Percentiles rank a stretch among this genome's conserved stretches.
Conservation (phyloP, 495 filamentous ascomycete species). For the Neurospora sp. region DNA sequence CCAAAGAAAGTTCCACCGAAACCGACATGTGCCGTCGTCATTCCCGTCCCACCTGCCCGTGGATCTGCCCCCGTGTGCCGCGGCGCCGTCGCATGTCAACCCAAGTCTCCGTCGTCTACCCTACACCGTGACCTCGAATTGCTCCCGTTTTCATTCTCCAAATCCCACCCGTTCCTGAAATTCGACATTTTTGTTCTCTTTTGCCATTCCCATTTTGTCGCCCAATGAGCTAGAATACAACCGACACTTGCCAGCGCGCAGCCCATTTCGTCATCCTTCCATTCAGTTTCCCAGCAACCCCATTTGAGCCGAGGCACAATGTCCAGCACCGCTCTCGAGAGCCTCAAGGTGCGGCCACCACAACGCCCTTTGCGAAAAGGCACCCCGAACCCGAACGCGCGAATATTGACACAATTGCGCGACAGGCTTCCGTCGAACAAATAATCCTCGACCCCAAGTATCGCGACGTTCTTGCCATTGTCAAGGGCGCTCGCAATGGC, state of each 20-base stretch:
- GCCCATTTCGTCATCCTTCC: background rate
- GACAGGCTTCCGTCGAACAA: constrained; percentile 45
- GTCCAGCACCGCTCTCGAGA: constrained; percentile 18
- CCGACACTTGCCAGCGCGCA: background rate
- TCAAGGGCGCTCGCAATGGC: constrained; percentile 93
- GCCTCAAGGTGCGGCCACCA: constrained; percentile 22
- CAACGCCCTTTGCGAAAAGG: background rate
- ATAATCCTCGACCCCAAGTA: constrained; percentile 74
- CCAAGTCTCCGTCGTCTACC: background rate
- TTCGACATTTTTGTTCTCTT: background rate
- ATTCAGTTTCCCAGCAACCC: background rate
- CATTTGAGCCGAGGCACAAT: constrained; percentile 25
- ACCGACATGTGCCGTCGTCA: background rate
- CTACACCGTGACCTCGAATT: background rate
- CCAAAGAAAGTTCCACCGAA: background rate
- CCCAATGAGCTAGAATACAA: background rate
- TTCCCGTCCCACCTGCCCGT: background rate
- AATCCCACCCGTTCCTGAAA: background rate
- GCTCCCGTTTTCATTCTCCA: background rate
- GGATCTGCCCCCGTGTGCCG: background rate
- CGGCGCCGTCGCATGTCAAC: background rate
- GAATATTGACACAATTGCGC: constrained; percentile 5
- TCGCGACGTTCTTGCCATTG: constrained; percentile 66
- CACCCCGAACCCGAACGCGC: background rate
- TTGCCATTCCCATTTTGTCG: background rate